These are phyloP conservation scores for Phytophthora vignae DNA, from an alignment of 352 stramenopile genomes.

Conservation along the genomic window DNA sequence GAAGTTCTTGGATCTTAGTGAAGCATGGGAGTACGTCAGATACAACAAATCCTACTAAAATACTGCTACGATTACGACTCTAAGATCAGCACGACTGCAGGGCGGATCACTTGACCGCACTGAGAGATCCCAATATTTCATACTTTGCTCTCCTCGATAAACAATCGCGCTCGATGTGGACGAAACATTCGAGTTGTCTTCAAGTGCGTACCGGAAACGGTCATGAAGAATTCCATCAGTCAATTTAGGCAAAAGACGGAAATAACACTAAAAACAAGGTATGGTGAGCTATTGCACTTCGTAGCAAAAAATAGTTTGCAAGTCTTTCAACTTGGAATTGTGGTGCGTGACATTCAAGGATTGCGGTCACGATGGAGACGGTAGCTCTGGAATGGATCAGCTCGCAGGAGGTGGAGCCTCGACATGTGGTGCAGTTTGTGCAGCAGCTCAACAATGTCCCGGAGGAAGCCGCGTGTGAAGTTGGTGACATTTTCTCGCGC, in stretches of 20 bases:
- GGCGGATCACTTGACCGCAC: too few relatives aligned
- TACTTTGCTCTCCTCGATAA: too few relatives aligned
- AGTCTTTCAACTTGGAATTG: too few relatives aligned
- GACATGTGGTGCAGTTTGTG: slow-evolving; percentile 50
- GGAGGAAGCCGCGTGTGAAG: slow-evolving; percentile 57
- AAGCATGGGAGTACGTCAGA: slow-evolving; percentile 45
- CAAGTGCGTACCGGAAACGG: slow-evolving; percentile 27
- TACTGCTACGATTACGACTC: too few relatives aligned
- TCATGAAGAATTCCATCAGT: too few relatives aligned
- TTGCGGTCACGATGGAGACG: slow-evolving; percentile 35
- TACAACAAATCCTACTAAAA: neutral
- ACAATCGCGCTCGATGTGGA: neutral
- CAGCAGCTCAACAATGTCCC: slow-evolving; percentile 59
- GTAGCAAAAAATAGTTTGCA: slow-evolving; percentile 13
- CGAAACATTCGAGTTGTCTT: slow-evolving; percentile 25
- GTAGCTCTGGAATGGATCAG: slow-evolving; percentile 65
- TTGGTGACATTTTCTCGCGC: slow-evolving; percentile 47
- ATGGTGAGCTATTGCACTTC: neutral
- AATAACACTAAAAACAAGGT: neutral
- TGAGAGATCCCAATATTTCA: too few relatives aligned
- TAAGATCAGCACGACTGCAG: too few relatives aligned
- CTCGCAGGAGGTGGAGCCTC: slow-evolving; percentile 36
- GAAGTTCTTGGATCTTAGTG: slow-evolving; percentile 54
- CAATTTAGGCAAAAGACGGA: neutral
- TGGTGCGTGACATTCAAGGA: too few relatives aligned